Evolutionary conservation across 1,284 basidiomycete species (phyloP), one percentile per base, ranked within the genome.

Genomic region (Pulchroboletus neoregius): DNA sequence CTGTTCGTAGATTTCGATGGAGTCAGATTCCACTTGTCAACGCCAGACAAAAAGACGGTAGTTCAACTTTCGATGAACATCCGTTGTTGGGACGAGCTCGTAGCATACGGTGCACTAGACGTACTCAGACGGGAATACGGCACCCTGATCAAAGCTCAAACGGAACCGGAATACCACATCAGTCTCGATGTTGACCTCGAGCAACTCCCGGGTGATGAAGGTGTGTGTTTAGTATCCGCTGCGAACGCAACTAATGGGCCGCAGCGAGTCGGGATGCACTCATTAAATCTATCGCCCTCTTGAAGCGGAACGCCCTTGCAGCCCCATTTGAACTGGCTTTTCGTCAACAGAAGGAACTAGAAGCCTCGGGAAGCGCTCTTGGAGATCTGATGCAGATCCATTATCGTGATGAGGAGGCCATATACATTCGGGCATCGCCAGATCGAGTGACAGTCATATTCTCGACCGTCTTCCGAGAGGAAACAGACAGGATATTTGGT

Each of bases 391-490:
- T 97, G 89, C 75, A 85, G 50, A 79, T 99, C 56, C 88, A 94
- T 68, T 99, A 99, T 69, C 84, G 94, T 54, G 94, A 90, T 67
- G 91, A 96, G 60, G 96, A 99, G 69, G 94, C 91, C 7, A 96
- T 99, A 68, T 99, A 94, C 67, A 80, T 99, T 34, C 90, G 92
- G 60, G 93, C 96, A 5, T 84, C 87, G 36, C 80, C 84, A 43
- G 96, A 99, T 75, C 87, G 96, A 51, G 95, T 99, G 42, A 99
- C 96, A 0, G 92, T 98, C 48, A 91, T 98, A 60, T 99, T 99
- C 71, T 94, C 90, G 4, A 99, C 96, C 10, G 80, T 94, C 37
- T 99, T 99, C 74, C 81, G 89, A 60, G 96, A 99, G 61, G 96
- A 99, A 70, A 97, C 95, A 6, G 96, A 99, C 71, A 82, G 93